phyloP scores from a whole-genome alignment of 2,329 filamentous ascomycete genomes.

The Colletotrichum lini region DNA sequence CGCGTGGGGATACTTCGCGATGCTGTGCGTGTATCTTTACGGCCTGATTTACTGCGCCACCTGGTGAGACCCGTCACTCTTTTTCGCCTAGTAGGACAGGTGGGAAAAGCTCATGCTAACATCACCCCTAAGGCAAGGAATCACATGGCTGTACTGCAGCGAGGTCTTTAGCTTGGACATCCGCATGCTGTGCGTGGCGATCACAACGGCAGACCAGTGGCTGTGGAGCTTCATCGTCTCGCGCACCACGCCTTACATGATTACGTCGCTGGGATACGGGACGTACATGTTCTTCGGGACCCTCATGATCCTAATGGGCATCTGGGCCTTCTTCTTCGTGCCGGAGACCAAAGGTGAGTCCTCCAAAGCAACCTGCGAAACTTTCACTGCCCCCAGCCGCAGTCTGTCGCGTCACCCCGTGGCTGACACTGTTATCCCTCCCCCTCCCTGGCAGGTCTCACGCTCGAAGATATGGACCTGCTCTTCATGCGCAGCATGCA shows the following conservation, averaged over 20 bases:
- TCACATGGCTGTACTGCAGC: conserved; percentile 59
- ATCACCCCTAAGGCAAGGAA: conserved; percentile 56
- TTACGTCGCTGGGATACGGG: conserved; percentile 59
- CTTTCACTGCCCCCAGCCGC: not conserved
- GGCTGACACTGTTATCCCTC: not conserved
- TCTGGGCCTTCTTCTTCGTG: conserved; percentile 9
- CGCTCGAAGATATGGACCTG: conserved; percentile 62
- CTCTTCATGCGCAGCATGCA: conserved; percentile 48
- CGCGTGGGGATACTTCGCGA: conserved; percentile 58
- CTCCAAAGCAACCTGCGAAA: not conserved
- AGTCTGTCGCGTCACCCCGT: not conserved
- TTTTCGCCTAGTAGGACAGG: too few relatives aligned
- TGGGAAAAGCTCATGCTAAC: conserved; percentile 40
- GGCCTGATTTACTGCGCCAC: conserved; percentile 44
- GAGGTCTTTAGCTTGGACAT: conserved; percentile 60
- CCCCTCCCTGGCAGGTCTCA: conserved; percentile 48
- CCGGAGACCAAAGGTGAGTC: conserved; percentile 12
- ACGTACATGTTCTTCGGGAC: conserved; percentile 5
- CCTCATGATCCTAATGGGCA: conserved; percentile 7
- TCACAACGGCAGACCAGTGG: conserved; percentile 54
- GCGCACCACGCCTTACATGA: conserved; percentile 56
- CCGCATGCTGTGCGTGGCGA: conserved; percentile 51
- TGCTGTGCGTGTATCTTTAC: conserved; percentile 59
- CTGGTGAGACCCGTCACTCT: not conserved
- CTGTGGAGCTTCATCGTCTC: conserved; percentile 57